A percentile compares a stretch with the other conserved stretches of the same genome.
Conservation (phyloP, 2,329 filamentous ascomycete species). For the Talaromyces sp. region DNA sequence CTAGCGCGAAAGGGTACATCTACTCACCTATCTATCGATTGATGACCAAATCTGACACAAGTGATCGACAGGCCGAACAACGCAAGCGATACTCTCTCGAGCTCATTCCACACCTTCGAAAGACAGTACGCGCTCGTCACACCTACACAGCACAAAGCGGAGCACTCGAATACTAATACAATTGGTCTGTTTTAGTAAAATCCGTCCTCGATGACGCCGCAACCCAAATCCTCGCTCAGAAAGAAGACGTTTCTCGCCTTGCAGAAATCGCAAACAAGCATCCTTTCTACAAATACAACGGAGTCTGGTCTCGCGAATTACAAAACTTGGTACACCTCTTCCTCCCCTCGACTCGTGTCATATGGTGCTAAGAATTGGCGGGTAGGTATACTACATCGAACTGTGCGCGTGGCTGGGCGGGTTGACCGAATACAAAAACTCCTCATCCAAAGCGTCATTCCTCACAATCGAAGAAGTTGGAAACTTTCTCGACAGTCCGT, state of each 20-base stretch:
- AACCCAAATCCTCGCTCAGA: slow-evolving; percentile 66
- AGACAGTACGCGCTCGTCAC: slow-evolving; percentile 50
- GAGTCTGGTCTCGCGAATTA: slow-evolving; percentile 76
- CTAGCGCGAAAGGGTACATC: slow-evolving; percentile 69
- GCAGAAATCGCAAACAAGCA: slow-evolving; percentile 72
- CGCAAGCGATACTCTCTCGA: slow-evolving; percentile 78
- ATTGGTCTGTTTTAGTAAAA: slow-evolving; percentile 51
- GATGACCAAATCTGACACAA: not conserved
- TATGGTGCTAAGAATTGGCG: not conserved
- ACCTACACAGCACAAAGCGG: not conserved
- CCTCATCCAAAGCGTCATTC: slow-evolving; percentile 57
- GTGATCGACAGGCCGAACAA: slow-evolving; percentile 60
- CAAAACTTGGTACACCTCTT: slow-evolving; percentile 66
- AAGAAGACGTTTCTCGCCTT: slow-evolving; percentile 67
- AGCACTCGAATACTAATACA: not conserved
- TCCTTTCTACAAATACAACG: slow-evolving; percentile 98
- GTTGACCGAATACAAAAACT: slow-evolving; percentile 53
- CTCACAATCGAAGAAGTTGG: slow-evolving; percentile 87
- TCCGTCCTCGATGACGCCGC: slow-evolving; percentile 68
- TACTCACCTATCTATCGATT: not conserved
- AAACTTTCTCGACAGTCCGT: slow-evolving; percentile 66
- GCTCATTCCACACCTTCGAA: slow-evolving; percentile 80
- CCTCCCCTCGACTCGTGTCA: not conserved
- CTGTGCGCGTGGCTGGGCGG: slow-evolving; percentile 77
- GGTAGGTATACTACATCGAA: slow-evolving; percentile 56